Conservation (phyloP, 2,329 filamentous ascomycete genomes). For the Rasamsonia emersonii region DNA sequence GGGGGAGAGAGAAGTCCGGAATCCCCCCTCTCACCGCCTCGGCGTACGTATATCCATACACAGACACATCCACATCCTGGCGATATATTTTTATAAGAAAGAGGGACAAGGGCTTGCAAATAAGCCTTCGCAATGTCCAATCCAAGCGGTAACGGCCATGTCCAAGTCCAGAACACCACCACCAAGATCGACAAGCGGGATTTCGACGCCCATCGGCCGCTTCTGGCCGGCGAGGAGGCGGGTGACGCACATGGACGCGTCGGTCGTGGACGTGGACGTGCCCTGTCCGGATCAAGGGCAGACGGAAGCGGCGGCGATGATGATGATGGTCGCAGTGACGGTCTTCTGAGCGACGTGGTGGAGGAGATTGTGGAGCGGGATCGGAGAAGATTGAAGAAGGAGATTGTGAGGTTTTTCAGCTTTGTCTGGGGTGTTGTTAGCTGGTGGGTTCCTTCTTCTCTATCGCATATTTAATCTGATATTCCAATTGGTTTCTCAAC, state of each 20-base stretch:
- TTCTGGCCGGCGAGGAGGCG: constrained; percentile 15
- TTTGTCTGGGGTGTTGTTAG: constrained; percentile 54
- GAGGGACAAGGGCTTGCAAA: no score
- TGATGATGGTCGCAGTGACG: constrained; percentile 29
- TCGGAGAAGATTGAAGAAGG: constrained; percentile 44
- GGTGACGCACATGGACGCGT: constrained; percentile 9
- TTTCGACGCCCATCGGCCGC: constrained; percentile 36
- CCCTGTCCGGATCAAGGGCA: constrained; percentile 15
- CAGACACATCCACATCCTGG: no score
- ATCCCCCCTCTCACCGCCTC: no score
- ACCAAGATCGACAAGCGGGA: constrained; percentile 36
- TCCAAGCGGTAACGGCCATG: no score
- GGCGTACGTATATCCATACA: no score
- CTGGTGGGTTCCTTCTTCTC: constrained; percentile 33
- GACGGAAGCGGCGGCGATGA: constrained; percentile 12
- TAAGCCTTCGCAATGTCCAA: no score
- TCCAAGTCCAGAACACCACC: no score
- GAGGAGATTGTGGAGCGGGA: constrained; percentile 53
- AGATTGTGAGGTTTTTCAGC: constrained; percentile 46
- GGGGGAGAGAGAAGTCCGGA: no score
- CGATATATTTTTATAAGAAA: no score
- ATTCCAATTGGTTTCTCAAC: no score
- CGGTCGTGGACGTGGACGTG: constrained; percentile 21
- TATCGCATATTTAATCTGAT: background rate
- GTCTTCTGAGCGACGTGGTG: constrained; percentile 53